phyloP scores from a whole-genome alignment of 306 rosid species.

The Leucaena leucocephala region DNA sequence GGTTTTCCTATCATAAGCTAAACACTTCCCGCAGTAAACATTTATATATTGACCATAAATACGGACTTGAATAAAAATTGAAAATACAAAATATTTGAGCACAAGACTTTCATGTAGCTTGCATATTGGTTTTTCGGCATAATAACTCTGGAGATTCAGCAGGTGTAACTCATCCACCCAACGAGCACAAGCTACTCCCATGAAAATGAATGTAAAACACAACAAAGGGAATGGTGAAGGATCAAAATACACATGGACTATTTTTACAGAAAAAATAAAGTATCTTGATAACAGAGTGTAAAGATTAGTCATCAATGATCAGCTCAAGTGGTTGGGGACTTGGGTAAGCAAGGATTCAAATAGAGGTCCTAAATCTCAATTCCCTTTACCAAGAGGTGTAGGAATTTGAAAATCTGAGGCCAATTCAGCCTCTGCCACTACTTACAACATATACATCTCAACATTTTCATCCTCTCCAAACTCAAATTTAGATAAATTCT shows the following conservation, averaged over 20 bases:
- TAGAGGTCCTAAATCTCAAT: not conserved
- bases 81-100: not conserved
- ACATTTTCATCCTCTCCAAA: not conserved
- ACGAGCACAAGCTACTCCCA: not conserved
- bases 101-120: not conserved
- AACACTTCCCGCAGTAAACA: too few relatives aligned
- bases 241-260: not conserved
- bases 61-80: not conserved
- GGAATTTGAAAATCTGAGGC: not conserved
- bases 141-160: not conserved
- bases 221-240: not conserved
- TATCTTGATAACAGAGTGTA: not conserved
- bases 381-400: not conserved
- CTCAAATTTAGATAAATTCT: not conserved
- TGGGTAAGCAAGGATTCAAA: not conserved
- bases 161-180: not conserved
- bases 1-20: not conserved
- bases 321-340: not conserved
- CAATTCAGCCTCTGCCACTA: conserved; percentile 1
- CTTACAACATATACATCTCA: conserved; percentile 8
- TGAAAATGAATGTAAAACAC: not conserved
- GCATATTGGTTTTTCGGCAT: not conserved
- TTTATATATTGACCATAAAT: not conserved
- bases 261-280: not conserved
- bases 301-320: not conserved